A percentile compares a stretch with the other conserved stretches of the same genome.
phyloP scores from a whole-genome alignment of 305 asterid genomes.

The Caryopteris hybrid region DNA sequence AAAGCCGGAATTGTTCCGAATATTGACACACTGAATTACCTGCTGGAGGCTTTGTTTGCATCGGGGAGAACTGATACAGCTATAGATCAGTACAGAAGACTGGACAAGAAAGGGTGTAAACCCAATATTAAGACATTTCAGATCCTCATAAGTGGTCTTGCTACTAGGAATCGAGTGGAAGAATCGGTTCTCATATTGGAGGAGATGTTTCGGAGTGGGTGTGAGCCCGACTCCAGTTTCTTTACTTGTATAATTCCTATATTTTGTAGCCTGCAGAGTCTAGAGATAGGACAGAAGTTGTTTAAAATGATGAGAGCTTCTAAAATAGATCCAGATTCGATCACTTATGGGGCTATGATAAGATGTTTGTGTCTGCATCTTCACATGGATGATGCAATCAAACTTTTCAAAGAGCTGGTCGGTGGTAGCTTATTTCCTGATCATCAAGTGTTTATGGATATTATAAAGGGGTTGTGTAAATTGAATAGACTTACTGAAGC shows the following conservation, averaged over 20 bases:
- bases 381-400: conserved; percentile 56
- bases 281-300: conserved; percentile 45
- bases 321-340: conserved; percentile 33
- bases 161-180: conserved; percentile 39
- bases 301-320: conserved; percentile 54
- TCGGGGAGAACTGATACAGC: conserved; percentile 59
- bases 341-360: conserved; percentile 48
- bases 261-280: conserved; percentile 44
- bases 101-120: conserved; percentile 68
- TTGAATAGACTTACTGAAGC: conserved; percentile 47
- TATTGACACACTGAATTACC: conserved; percentile 58
- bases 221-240: conserved; percentile 47
- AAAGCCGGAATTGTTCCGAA: conserved; percentile 65
- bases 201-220: conserved; percentile 48
- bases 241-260: conserved; percentile 48
- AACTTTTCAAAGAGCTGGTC: conserved; percentile 53
- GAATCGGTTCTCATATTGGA: conserved; percentile 50
- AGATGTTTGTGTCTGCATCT: conserved; percentile 52
- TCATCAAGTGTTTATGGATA: conserved; percentile 32
- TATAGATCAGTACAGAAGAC: conserved; percentile 62
- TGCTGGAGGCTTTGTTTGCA: conserved; percentile 69
- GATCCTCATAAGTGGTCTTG: conserved; percentile 61
- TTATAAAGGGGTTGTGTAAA: conserved; percentile 49
- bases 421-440: conserved; percentile 38
- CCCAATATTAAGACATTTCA: conserved; percentile 69